Conservation (phyloP, 1,284 basidiomycete species). For the Volvariella volvacea region DNA sequence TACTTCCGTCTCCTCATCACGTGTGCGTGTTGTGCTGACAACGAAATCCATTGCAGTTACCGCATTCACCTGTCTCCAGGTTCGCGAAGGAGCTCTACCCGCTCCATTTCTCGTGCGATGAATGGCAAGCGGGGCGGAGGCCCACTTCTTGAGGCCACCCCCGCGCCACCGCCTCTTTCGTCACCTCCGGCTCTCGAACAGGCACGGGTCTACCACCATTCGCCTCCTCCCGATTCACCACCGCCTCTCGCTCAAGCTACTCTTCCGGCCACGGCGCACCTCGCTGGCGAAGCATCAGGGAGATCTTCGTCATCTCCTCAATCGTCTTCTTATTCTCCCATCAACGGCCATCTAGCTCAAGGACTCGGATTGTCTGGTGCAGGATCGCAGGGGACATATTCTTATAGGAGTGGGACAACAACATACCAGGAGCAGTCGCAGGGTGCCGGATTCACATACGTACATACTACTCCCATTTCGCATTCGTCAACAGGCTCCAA, state of each 20-base stretch:
- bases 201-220: slow-evolving; percentile 29
- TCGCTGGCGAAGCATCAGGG: slow-evolving; percentile 25
- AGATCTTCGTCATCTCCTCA: slow-evolving; percentile 38
- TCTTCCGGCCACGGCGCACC: slow-evolving; percentile 28
- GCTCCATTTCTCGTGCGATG: slow-evolving; percentile 40
- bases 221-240: slow-evolving; percentile 30
- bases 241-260: slow-evolving; percentile 44
- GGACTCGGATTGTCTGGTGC: slow-evolving; percentile 12
- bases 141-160: slow-evolving; percentile 16
- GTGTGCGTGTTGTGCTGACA: slow-evolving; percentile 1
- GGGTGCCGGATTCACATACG: slow-evolving; percentile 33
- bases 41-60: slow-evolving; percentile 37
- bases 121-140: slow-evolving; percentile 13
- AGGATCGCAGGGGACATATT: slow-evolving; percentile 19
- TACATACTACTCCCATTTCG: slow-evolving; percentile 34
- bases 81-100: slow-evolving; percentile 55
- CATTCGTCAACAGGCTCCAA: slow-evolving; percentile 15
- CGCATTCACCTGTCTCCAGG: slow-evolving; percentile 69
- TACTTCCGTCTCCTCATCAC: slow-evolving; percentile 2
- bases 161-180: slow-evolving; percentile 24
- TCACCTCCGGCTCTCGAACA: slow-evolving; percentile 42
- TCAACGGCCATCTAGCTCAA: slow-evolving; percentile 23
- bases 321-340: slow-evolving; percentile 25
- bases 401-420: slow-evolving; percentile 29
- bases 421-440: slow-evolving; percentile 43